These are phyloP conservation scores for Steccherinum ochraceum DNA, from an alignment of 768 basidiomycete genomes.

Conservation along the genomic window DNA sequence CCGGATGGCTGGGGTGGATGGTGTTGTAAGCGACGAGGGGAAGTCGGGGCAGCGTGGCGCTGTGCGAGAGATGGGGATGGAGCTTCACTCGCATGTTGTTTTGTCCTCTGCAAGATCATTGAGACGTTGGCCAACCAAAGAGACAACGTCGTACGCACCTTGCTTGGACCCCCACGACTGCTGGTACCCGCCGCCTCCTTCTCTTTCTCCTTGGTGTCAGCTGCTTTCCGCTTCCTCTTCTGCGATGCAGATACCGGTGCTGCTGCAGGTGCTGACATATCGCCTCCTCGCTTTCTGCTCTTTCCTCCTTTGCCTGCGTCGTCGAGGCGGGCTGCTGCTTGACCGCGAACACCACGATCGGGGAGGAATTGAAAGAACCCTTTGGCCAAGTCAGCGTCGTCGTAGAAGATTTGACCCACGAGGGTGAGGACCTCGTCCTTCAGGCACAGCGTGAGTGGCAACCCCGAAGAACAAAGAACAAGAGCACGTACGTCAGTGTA, in stretches of 20 bases:
- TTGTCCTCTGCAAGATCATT: conserved; percentile 18
- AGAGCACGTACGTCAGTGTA: conserved; percentile 37
- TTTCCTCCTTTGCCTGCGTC: conserved; percentile 17
- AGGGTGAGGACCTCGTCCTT: neutral
- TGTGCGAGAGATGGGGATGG: conserved; percentile 22
- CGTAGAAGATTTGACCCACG: conserved; percentile 49
- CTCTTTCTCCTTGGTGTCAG: conserved; percentile 35
- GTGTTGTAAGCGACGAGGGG: conserved; percentile 20
- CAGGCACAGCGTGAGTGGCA: neutral
- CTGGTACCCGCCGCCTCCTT: conserved; percentile 15
- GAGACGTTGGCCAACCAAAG: neutral
- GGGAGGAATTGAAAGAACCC: conserved; percentile 77
- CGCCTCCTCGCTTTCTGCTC: conserved; percentile 22
- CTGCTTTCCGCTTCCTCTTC: conserved; percentile 64
- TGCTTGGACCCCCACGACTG: conserved; percentile 12
- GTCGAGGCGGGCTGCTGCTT: conserved; percentile 17
- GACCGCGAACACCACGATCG: conserved; percentile 21
- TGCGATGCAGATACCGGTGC: conserved; percentile 40
- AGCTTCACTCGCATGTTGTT: conserved; percentile 20
- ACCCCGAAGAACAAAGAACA: conserved; percentile 6
- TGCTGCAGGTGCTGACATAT: conserved; percentile 32
- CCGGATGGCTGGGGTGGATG: conserved; percentile 7
- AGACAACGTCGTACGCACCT: conserved; percentile 13
- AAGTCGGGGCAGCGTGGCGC: conserved; percentile 20
- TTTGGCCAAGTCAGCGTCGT: conserved; percentile 65